Conservation (phyloP, 2,329 filamentous ascomycete genomes). For the Fusarium musae region DNA sequence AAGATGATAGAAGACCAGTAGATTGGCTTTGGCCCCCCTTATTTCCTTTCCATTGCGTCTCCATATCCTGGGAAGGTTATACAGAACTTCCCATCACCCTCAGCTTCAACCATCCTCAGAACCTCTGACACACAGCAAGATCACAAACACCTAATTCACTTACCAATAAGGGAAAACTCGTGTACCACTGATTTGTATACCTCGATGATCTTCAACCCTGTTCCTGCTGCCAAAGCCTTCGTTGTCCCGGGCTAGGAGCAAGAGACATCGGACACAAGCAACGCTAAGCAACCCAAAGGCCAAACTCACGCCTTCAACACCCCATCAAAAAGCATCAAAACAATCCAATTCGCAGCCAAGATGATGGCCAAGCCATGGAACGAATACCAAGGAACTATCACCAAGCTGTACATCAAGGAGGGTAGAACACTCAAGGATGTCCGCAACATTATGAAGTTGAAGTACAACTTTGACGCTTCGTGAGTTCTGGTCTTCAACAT, state of each 20-base stretch:
- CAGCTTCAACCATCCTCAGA: background rate
- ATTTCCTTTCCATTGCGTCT: background rate
- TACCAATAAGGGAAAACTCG: background rate
- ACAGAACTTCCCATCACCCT: constrained; percentile 31
- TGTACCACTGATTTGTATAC: background rate
- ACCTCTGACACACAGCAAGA: background rate
- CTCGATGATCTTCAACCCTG: constrained; percentile 27
- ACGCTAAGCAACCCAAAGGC: background rate
- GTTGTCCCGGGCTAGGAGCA: constrained; percentile 34
- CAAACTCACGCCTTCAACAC: background rate
- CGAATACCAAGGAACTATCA: constrained; percentile 50
- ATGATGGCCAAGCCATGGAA: constrained; percentile 60
- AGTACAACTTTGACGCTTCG: constrained; percentile 56
- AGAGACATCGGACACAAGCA: constrained; percentile 1
- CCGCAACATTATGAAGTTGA: constrained; percentile 52
- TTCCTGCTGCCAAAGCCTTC: constrained; percentile 31
- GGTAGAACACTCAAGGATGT: constrained; percentile 55
- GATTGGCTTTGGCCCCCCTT: background rate
- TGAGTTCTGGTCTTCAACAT: constrained; percentile 39
- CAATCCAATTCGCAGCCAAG: background rate
- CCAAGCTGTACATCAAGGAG: constrained; percentile 54
- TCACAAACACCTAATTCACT: background rate
- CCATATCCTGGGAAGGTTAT: constrained; percentile 15
- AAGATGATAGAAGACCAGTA: background rate
- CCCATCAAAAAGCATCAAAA: background rate